phyloP scores from a whole-genome alignment of 129 eudicot species.

The Lactuca saligna region DNA sequence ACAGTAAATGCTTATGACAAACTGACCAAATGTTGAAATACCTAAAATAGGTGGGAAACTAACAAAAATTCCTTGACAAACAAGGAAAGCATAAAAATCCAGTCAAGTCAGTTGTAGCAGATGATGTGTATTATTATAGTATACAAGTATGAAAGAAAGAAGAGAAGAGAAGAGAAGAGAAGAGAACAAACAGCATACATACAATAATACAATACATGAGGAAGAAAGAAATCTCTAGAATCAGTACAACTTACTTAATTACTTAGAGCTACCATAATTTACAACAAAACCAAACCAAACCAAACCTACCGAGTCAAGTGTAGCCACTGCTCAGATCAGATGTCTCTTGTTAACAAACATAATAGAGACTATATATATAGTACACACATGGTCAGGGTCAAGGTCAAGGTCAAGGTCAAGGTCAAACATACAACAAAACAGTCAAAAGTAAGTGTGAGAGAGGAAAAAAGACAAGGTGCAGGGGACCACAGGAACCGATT shows the following conservation, averaged over 20 bases:
- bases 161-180: too few relatives aligned
- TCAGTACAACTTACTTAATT: constrained; percentile 10
- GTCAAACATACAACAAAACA: constrained; percentile 33
- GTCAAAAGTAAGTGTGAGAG: constrained; percentile 14
- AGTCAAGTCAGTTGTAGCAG: too few relatives aligned
- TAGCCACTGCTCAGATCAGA: constrained; percentile 24
- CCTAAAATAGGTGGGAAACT: too few relatives aligned
- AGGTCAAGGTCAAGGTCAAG: constrained; percentile 31
- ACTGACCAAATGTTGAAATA: too few relatives aligned
- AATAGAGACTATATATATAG: neutral
- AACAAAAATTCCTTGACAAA: too few relatives aligned
- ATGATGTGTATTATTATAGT: too few relatives aligned
- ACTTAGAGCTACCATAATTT: constrained; percentile 13
- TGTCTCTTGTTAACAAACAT: constrained; percentile 32
- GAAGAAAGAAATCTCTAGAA: constrained; percentile 1
- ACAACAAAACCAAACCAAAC: constrained; percentile 20
- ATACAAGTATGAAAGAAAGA: too few relatives aligned
- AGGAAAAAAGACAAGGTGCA: neutral
- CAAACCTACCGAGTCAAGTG: constrained; percentile 20
- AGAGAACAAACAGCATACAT: neutral
- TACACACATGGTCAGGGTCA: constrained; percentile 11
- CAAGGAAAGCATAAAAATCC: too few relatives aligned
- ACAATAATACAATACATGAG: neutral
- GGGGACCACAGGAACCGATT: constrained; percentile 30
- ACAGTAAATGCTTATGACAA: too few relatives aligned